Conservation (phyloP, 2,329 filamentous ascomycete genomes). For the Colletotrichum paranaense region DNA sequence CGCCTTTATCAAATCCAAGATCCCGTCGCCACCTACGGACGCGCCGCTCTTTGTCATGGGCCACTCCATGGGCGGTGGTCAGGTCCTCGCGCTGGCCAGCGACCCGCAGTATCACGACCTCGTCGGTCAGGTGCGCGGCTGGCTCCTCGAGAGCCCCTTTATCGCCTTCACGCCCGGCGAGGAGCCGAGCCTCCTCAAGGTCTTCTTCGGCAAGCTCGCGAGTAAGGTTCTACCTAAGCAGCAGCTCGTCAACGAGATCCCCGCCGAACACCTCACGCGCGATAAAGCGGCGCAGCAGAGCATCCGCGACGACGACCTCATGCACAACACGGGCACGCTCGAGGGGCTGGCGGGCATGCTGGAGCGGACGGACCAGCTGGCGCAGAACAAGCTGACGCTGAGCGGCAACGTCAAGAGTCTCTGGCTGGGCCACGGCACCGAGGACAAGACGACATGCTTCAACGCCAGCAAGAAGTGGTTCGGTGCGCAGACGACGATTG, state of each 20-base stretch:
- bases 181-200: conserved; percentile 71
- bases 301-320: conserved; percentile 74
- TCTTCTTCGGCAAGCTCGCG: conserved; percentile 75
- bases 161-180: conserved; percentile 76
- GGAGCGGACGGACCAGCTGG: conserved; percentile 74
- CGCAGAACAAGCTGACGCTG: conserved; percentile 64
- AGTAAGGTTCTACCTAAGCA: conserved; percentile 73
- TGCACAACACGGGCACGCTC: conserved; percentile 88
- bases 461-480: conserved; percentile 73
- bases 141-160: conserved; percentile 82
- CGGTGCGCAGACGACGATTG: conserved; percentile 64
- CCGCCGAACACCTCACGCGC: conserved; percentile 72
- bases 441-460: conserved; percentile 76
- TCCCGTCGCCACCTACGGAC: conserved; percentile 51
- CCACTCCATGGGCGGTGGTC: conserved; percentile 90
- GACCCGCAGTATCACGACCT: conserved; percentile 64
- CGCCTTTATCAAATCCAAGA: conserved; percentile 74
- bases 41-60: conserved; percentile 86
- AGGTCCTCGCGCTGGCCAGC: conserved; percentile 73
- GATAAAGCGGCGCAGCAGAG: conserved; percentile 72
- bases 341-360: conserved; percentile 82
- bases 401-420: conserved; percentile 69
- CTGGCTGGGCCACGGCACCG: conserved; percentile 82
- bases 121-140: conserved; percentile 73
- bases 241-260: conserved; percentile 75